Evolutionary conservation across 2,329 filamentous ascomycete genomes (phyloP).

Genomic region (Pseudopyricularia javanii): DNA sequence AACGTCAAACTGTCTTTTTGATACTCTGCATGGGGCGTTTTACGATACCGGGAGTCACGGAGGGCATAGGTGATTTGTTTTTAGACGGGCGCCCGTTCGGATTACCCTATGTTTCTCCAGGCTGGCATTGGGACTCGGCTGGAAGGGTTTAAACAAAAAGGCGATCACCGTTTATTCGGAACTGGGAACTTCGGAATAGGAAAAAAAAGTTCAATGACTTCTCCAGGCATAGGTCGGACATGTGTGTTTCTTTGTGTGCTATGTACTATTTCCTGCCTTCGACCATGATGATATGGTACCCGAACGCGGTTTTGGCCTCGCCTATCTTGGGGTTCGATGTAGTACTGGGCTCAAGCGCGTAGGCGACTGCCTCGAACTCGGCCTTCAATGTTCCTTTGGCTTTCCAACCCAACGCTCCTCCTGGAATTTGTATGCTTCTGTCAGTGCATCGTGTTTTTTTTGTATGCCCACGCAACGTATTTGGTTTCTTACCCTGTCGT

Average conservation of each 20-base stretch:
- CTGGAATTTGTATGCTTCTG: slow-evolving; percentile 31
- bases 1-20: background rate
- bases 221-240: background rate
- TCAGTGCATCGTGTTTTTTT: slow-evolving; percentile 2
- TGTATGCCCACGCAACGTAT: background rate
- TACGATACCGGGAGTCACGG: slow-evolving; percentile 19
- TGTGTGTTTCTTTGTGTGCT: too few relatives aligned
- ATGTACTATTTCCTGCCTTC: slow-evolving; percentile 36
- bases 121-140: slow-evolving; percentile 25
- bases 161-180: slow-evolving; percentile 22
- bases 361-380: slow-evolving; percentile 63
- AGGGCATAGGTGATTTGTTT: slow-evolving; percentile 19
- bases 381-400: slow-evolving; percentile 53
- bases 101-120: slow-evolving; percentile 33
- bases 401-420: slow-evolving; percentile 61
- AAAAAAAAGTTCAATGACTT: slow-evolving; percentile 12
- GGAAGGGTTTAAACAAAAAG: slow-evolving; percentile 3
- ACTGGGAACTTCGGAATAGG: background rate
- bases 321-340: slow-evolving; percentile 51
- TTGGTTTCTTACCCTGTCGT: slow-evolving; percentile 34
- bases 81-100: slow-evolving; percentile 20
- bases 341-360: slow-evolving; percentile 53
- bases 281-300: slow-evolving; percentile 75
- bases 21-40: slow-evolving; percentile 16
- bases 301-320: slow-evolving; percentile 62